A percentile compares a stretch with the other conserved stretches of the same genome.
phyloP scores from a whole-genome alignment of 176 grass and related monocot species.

The Lolium multiflorum region DNA sequence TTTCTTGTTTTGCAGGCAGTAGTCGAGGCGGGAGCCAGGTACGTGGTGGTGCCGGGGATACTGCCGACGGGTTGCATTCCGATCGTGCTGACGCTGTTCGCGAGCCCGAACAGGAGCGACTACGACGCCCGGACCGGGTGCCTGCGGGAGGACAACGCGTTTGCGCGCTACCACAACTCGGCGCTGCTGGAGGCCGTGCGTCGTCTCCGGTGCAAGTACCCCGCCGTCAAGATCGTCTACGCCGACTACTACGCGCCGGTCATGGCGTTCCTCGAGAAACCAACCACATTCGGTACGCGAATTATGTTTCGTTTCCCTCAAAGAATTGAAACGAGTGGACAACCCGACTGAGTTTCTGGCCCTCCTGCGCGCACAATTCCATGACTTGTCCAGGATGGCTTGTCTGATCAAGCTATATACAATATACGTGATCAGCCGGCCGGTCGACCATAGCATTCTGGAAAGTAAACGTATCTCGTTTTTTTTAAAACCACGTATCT shows the following conservation, averaged over 20 bases:
- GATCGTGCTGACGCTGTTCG: slow-evolving; percentile 14
- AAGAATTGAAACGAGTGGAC: too few species aligned
- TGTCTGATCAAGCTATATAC: too few species aligned
- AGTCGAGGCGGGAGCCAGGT: slow-evolving; percentile 50
- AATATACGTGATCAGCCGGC: too few species aligned
- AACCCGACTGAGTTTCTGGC: too few species aligned
- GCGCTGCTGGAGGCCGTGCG: not conserved
- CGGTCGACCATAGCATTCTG: too few species aligned
- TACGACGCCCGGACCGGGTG: slow-evolving; percentile 54
- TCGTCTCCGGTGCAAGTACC: not conserved
- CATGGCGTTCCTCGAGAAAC: too few species aligned
- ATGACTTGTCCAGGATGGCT: too few species aligned
- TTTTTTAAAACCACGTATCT: too few species aligned
- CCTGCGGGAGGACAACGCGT: slow-evolving; percentile 40
- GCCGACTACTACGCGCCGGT: slow-evolving; percentile 38
- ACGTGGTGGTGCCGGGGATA: slow-evolving; percentile 50
- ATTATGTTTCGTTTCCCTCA: too few species aligned
- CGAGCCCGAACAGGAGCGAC: not conserved
- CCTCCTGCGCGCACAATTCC: too few species aligned
- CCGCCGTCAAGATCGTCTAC: slow-evolving; percentile 36
- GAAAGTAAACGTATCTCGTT: too few species aligned
- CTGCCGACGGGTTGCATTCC: slow-evolving; percentile 46
- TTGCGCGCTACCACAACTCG: slow-evolving; percentile 49
- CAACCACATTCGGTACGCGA: too few species aligned
- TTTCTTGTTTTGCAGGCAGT: slow-evolving; percentile 22